Evolutionary conservation across 768 basidiomycete genomes (phyloP).

Genomic region (Mycena pura): DNA sequence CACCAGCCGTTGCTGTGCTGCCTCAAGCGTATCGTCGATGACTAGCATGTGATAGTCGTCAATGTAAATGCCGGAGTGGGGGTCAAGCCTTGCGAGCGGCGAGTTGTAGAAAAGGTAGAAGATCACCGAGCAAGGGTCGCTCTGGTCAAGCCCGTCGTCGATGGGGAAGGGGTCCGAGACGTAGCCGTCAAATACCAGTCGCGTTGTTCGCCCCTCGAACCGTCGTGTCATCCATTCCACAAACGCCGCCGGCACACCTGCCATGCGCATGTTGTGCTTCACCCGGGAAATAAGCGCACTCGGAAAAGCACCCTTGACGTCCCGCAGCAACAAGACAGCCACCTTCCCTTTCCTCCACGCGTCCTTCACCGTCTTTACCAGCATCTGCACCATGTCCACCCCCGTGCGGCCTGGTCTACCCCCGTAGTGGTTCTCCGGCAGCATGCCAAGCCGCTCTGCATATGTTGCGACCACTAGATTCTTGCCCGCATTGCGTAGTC

Average conservation of each 20-base stretch:
- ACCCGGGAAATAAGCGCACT: background rate
- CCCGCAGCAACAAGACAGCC: background rate
- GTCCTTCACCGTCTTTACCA: background rate
- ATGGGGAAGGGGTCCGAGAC: background rate
- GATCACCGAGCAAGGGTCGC: background rate
- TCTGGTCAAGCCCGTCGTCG: background rate
- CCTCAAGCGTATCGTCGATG: background rate
- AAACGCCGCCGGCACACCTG: background rate
- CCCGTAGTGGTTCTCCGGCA: conserved; percentile 35
- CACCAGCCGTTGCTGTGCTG: background rate
- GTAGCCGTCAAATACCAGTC: background rate
- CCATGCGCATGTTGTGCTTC: too few relatives aligned
- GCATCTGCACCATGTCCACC: conserved; percentile 30
- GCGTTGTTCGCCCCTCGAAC: background rate
- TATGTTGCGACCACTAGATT: conserved; percentile 19
- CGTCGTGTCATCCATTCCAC: background rate
- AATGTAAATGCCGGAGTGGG: background rate
- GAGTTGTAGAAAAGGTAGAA: background rate
- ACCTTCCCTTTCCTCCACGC: background rate
- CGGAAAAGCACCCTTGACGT: background rate
- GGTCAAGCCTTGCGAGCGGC: background rate
- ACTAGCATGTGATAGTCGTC: background rate
- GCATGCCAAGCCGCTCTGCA: conserved; percentile 26
- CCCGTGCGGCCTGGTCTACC: conserved; percentile 36
- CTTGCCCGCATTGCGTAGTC: conserved; percentile 7